Evolutionary conservation across 345 rosid genomes (phyloP), one percentile per base, ranked within the genome.

Genomic region (Aquilaria malaccensis): DNA sequence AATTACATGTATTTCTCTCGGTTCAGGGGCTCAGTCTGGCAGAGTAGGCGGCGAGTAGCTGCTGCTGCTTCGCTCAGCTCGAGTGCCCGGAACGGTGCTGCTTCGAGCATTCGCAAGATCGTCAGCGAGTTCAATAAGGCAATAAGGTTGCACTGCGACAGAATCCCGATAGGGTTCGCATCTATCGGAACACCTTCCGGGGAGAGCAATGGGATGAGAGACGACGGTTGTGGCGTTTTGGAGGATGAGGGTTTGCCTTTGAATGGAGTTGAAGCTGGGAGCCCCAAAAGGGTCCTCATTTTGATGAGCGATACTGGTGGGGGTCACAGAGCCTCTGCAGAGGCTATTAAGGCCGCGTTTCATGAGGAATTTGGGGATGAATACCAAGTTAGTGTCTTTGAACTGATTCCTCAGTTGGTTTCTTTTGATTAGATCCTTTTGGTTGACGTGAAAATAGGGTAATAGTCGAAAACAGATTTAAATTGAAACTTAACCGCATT

Each of bases 281-380:
- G 66, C 33, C 89, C 91, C 0, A 95, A 88, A 70, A 95, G 80
- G 64, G 94, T 95, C 59, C 69, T 95, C 76, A 91, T 95, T 79
- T 78, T 95, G 85, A 95, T 95, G 99, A 95, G 96, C 66, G 99
- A 95, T 60, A 95, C 99, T 11, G 99, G 99, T 30, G 99, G 99
- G 10, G 99, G 99, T 50, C 99, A 95, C 57, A 60, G 99, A 73
- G 96, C 99, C 53, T 95, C 99, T 13, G 99, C 99, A 2, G 99
- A 95, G 74, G 99, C 99, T 52, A 91, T 95, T 33, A 88, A 76
- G 73, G 80, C 93, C 29, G 96, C 99, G 2, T 91, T 91, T 59
- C 59, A 83, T 41, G 88, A 95, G 61, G 88, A 80, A 71, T 95
- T 77, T 69, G 99, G 99, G 3, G 85, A 91, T 49, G 88, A 86